Percentiles rank a stretch among this genome's conserved stretches.
phyloP scores from a whole-genome alignment of 2,329 filamentous ascomycete genomes.

The Penicillium crustosum region DNA sequence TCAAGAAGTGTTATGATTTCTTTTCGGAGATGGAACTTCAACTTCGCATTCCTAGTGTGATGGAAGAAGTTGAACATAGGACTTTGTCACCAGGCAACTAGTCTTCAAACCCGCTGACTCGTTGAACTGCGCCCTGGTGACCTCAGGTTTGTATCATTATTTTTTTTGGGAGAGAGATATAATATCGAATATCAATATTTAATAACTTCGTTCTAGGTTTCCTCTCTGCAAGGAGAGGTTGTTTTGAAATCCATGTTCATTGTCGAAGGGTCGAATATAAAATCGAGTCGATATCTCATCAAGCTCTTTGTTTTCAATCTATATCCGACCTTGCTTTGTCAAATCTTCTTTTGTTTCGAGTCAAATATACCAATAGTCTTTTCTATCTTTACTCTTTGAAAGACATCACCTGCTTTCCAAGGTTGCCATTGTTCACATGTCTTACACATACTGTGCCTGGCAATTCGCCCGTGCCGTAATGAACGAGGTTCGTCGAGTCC shows the following conservation, averaged over 20 bases:
- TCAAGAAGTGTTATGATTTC: background rate
- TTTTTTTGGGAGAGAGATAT: background rate
- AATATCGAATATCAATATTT: background rate
- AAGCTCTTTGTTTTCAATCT: background rate
- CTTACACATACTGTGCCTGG: background rate
- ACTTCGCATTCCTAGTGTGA: background rate
- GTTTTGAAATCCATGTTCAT: background rate
- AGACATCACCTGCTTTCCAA: constrained; percentile 31
- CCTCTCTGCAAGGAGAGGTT: background rate
- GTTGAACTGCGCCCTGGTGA: background rate
- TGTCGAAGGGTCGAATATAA: background rate
- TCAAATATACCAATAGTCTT: background rate
- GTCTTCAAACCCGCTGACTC: background rate
- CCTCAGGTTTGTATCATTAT: background rate
- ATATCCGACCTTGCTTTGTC: background rate
- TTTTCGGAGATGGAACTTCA: background rate
- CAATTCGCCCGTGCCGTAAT: background rate
- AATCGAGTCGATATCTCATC: background rate
- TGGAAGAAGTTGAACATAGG: background rate
- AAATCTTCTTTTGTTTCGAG: background rate
- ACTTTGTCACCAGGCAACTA: background rate
- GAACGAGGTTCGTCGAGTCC: background rate
- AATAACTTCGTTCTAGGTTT: background rate
- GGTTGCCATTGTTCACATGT: constrained; percentile 15
- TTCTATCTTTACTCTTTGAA: background rate